phyloP scores from a whole-genome alignment of 2,329 filamentous ascomycete species.

The Penicillium expansum region DNA sequence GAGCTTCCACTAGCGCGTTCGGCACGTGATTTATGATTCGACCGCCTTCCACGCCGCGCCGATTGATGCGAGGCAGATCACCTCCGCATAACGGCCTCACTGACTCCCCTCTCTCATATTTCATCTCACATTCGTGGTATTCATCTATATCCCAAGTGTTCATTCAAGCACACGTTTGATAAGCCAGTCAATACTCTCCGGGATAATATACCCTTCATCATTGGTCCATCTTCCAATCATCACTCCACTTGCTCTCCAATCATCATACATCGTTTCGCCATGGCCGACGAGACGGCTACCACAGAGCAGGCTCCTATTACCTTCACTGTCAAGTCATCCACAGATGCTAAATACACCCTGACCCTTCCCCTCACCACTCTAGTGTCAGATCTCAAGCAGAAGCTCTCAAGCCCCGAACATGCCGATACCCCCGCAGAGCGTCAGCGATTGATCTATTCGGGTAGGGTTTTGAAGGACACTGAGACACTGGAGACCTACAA shows the following conservation, averaged over 20 bases:
- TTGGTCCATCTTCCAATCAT: conserved; percentile 7
- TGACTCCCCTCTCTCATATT: background rate
- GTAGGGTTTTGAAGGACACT: conserved; percentile 91
- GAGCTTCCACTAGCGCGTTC: conserved; percentile 30
- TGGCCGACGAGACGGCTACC: conserved; percentile 43
- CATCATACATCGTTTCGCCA: conserved; percentile 23
- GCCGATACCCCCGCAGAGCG: conserved; percentile 84
- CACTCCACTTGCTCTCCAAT: conserved; percentile 13
- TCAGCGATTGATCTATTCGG: conserved; percentile 95
- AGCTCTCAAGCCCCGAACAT: conserved; percentile 75
- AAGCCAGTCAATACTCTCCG: background rate
- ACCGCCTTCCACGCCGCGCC: conserved; percentile 33
- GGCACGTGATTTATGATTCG: conserved; percentile 28
- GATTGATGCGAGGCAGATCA: conserved; percentile 16
- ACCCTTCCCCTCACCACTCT: conserved; percentile 74
- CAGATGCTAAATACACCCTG: conserved; percentile 77
- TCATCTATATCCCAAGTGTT: background rate
- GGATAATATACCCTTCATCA: background rate
- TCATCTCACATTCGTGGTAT: background rate
- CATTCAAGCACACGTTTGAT: background rate
- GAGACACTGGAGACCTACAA: conserved; percentile 84
- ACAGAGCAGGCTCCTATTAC: conserved; percentile 73
- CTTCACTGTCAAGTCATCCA: conserved; percentile 98
- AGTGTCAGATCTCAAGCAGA: conserved; percentile 83
- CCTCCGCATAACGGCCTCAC: conserved; percentile 5